Conservation (phyloP, 164 flowering plant species). For the Dillenia suffruticosa region DNA sequence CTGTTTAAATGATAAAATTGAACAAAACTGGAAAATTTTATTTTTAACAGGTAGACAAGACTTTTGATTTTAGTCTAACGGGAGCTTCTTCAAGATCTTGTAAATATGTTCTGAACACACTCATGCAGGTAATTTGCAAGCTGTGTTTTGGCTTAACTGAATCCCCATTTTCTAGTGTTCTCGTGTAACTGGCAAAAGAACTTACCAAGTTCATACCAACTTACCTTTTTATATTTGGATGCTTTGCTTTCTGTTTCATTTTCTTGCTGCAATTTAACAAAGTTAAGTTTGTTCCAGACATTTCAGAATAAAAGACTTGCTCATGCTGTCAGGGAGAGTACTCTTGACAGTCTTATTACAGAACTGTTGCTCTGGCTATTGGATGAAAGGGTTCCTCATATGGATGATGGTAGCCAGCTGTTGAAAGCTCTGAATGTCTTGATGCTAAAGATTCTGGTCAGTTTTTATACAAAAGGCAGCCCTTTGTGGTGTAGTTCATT, state of each 20-base stretch:
- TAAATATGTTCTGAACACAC: conserved; percentile 95
- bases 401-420: conserved; percentile 99
- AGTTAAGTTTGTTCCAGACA: conserved; percentile 51
- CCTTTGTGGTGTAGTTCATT: not conserved
- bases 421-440: conserved; percentile 92
- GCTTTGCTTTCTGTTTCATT: conserved; percentile 1
- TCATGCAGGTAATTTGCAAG: conserved; percentile 70
- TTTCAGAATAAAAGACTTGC: conserved; percentile 91
- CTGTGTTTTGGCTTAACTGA: too few relatives aligned
- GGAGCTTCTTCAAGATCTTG: conserved; percentile 99
- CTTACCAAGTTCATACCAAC: too few relatives aligned
- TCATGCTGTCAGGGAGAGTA: conserved; percentile 88
- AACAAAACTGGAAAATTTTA: not conserved
- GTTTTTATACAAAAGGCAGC: conserved; percentile 1
- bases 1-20: too few relatives aligned
- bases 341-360: conserved; percentile 83
- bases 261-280: not conserved
- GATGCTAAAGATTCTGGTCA: conserved; percentile 97
- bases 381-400: conserved; percentile 93
- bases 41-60: conserved; percentile 67
- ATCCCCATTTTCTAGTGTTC: too few relatives aligned
- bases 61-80: conserved; percentile 84
- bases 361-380: conserved; percentile 98
- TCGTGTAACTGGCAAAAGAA: too few relatives aligned
- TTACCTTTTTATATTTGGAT: not conserved